Conservation (phyloP, 805 yeast species). For the Tetrapisispora arboricola region DNA sequence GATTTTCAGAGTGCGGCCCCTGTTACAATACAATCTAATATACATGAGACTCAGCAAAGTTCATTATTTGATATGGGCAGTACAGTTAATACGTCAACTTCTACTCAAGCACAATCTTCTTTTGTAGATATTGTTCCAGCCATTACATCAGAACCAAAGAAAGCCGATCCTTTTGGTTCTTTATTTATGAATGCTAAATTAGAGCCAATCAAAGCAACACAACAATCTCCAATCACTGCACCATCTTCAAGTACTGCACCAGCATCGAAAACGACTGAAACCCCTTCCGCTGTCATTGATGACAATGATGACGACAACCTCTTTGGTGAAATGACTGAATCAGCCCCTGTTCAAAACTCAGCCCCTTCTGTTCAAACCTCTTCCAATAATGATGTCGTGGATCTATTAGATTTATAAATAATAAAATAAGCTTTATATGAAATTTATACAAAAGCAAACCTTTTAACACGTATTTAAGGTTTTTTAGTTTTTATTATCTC, state of each 20-base stretch:
- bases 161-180: conserved; percentile 62
- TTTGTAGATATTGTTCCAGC: conserved; percentile 22
- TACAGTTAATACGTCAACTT: conserved; percentile 16
- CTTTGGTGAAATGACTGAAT: conserved; percentile 27
- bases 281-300: neutral
- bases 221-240: neutral
- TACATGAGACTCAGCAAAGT: conserved; percentile 8
- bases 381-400: conserved; percentile 18
- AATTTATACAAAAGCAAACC: neutral
- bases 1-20: conserved; percentile 69
- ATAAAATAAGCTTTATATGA: neutral
- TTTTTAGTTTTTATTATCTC: too few relatives aligned
- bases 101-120: neutral
- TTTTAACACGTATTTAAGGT: too few relatives aligned
- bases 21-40: conserved; percentile 9
- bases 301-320: conserved; percentile 19
- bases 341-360: conserved; percentile 7
- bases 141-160: conserved; percentile 32
- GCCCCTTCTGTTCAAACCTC: neutral
- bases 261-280: neutral
- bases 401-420: conserved; percentile 23
- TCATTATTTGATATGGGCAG: conserved; percentile 29
- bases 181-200: conserved; percentile 55
- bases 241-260: neutral
- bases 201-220: conserved; percentile 2